Base-by-base conservation (phyloP, 2,329 filamentous ascomycete species). In the Calonectria hawksworthii region DNA sequence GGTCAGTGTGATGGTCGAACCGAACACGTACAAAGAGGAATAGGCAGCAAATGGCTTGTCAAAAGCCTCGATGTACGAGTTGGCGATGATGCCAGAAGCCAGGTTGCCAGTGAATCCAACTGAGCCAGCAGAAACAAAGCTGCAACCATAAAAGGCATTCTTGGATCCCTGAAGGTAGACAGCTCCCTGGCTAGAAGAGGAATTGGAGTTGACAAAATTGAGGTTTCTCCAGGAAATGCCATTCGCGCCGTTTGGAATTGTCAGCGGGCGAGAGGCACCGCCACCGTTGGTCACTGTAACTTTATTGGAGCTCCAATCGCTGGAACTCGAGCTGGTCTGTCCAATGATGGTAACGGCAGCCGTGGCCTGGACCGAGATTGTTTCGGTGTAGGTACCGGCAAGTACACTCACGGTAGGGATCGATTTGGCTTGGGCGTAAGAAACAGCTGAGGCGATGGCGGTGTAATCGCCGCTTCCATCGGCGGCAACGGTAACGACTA, bases 401-500 rank as follows among this genome's bases (percentile, higher is more conserved):
- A 85, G 82, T 23, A 89, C 82, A 16, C 85, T 84, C 1, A 89
- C 86, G 0, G 87, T 88, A 1, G 87, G 83, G 28, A 86, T 82
- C 1, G 80, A 83, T 66, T 84, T 84, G 84, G 77, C 74, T 38
- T 80, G 78, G 1, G 88, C 88, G 36, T 86, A 86, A 4, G 83
- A 80, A 23, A 89, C 83, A 34, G 87, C 87, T 21, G 85, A 82
- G 65, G 83, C 84, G 77, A 89, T 88, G 14, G 83, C 86, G 21
- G 86, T 87, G 71, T 86, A 89, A 63, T 88, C 85, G 26, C 84
- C 87, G 28, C 82, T 85, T 36, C 86, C 86, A 75, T 88, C 86
- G 1, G 83, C 73, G 21, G 87, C 86, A 65, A 89, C 87, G 1
- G 86, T 87, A 38, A 89, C 83, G 11, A 82, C 83, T 81, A 74